Conservation (phyloP, 441 rosid species). For the Arabidopsis lyrata region DNA sequence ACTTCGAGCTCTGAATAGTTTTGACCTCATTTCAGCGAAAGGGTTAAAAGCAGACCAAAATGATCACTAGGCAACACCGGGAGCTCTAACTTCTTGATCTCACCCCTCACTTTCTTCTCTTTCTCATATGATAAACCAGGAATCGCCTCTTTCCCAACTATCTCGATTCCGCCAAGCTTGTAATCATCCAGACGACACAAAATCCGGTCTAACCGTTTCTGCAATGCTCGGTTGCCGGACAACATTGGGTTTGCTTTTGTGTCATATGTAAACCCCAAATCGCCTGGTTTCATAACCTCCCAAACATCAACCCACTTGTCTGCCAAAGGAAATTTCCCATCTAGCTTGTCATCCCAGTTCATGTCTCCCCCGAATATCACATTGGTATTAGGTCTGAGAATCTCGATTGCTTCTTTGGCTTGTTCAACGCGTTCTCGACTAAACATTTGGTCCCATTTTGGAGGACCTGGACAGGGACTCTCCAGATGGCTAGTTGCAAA, state of each 20-base stretch:
- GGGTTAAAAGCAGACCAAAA: slow-evolving; percentile 84
- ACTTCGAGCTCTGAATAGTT: slow-evolving; percentile 25
- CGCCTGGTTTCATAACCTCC: slow-evolving; percentile 73
- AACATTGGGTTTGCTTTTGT: slow-evolving; percentile 88
- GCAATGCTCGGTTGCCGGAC: slow-evolving; percentile 75
- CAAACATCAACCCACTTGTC: slow-evolving; percentile 83
- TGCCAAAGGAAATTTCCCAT: slow-evolving; percentile 73
- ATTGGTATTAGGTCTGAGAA: slow-evolving; percentile 62
- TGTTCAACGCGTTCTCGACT: slow-evolving; percentile 87
- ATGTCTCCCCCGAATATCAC: slow-evolving; percentile 90
- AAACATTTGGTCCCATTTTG: slow-evolving; percentile 97
- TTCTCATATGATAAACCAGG: slow-evolving; percentile 68
- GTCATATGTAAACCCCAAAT: slow-evolving; percentile 86
- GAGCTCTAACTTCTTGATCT: slow-evolving; percentile 64
- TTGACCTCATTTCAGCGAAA: slow-evolving; percentile 48
- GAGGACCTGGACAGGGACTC: slow-evolving; percentile 93
- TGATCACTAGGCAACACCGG: slow-evolving; percentile 98
- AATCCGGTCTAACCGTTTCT: slow-evolving; percentile 80
- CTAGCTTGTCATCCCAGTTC: slow-evolving; percentile 95
- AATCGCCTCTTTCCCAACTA: slow-evolving; percentile 90
- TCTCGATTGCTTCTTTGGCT: slow-evolving; percentile 64
- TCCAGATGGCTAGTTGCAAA: slow-evolving; percentile 97
- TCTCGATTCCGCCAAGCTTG: slow-evolving; percentile 64
- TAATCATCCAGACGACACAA: slow-evolving; percentile 69
- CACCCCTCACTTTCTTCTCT: slow-evolving; percentile 81